Evolutionary conservation across 441 rosid species (phyloP), one percentile per base, ranked within the genome.

Genomic region (Flueggea neowawraea): DNA sequence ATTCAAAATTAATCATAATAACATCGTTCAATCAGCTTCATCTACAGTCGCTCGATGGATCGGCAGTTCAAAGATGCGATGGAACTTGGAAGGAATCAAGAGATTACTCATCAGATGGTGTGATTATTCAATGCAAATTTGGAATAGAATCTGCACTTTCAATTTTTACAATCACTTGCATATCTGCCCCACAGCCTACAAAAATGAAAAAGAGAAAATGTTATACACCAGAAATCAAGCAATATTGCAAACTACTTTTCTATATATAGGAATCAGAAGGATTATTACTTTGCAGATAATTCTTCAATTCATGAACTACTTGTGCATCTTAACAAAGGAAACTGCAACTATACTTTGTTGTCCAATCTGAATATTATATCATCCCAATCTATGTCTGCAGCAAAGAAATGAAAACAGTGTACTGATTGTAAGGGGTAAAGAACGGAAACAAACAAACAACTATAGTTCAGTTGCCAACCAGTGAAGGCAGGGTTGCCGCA

Each of bases 101-200:
- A 64, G 43, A 58, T 85, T 65, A 91, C 98, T 98, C 99, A 74
- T 91, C 99, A 36, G 99, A 91, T 69, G 98, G 98, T 17, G 98
- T 88, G 72, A 95, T 95, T 72, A 95, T 91, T 64, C 98, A 95
- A 66, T 84, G 89, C 82, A 95, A 69, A 84, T 95, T 95, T 61
- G 95, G 90, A 63, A 95, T 95, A 48, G 98, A 95, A 76, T 95
- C 99, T 57, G 98, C 99, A 78, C 96, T 91, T 74, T 91, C 99
- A 61, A 91, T 91, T 75, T 91, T 91, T 55, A 95, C 99, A 43
- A 85, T 91, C 61, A 89, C 97, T 39, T 95, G 98, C 65, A 95
- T 95, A 77, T 95, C 91, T 12, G 93, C 96, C 62, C 74, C 84
- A 61, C 91, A 82, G 58, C 89, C 98, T 91, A 84, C 73, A 22